Conservation (phyloP, 257 asterid genomes). For the Scutellaria galericulata region DNA sequence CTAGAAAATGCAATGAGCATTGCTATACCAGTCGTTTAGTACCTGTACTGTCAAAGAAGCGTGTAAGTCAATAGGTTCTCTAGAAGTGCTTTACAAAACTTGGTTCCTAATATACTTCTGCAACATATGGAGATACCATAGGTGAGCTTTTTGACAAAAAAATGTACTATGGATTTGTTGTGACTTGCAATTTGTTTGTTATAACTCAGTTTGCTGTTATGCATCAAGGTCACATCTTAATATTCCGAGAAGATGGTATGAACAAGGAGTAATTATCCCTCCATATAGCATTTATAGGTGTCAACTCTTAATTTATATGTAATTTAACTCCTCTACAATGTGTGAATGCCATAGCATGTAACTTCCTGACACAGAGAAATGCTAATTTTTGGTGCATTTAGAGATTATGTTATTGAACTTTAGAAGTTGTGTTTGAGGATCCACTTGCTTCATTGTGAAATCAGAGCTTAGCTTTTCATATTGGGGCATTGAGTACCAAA, state of each 20-base stretch:
- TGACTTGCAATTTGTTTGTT: slow-evolving; percentile 22
- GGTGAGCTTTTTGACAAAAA: slow-evolving; percentile 10
- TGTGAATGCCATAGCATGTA: slow-evolving; percentile 22
- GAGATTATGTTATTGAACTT: slow-evolving; percentile 6
- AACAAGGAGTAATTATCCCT: slow-evolving; percentile 19
- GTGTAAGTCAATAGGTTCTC: slow-evolving; percentile 54
- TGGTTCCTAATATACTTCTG: slow-evolving; percentile 15
- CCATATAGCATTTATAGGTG: slow-evolving; percentile 22
- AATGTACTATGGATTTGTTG: slow-evolving; percentile 7
- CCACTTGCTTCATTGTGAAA: background rate
- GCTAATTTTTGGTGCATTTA: slow-evolving; percentile 21
- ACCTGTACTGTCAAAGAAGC: slow-evolving; percentile 83
- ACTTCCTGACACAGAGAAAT: slow-evolving; percentile 21
- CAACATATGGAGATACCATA: slow-evolving; percentile 18
- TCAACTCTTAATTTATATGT: slow-evolving; percentile 22
- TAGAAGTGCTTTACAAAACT: background rate
- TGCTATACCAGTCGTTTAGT: slow-evolving; percentile 76
- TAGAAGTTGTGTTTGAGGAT: slow-evolving; percentile 1
- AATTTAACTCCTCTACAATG: slow-evolving; percentile 7
- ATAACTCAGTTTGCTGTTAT: slow-evolving; percentile 15
- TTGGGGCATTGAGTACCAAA: slow-evolving; percentile 18
- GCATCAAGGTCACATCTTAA: slow-evolving; percentile 18
- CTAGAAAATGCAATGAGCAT: slow-evolving; percentile 87
- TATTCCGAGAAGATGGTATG: slow-evolving; percentile 24
- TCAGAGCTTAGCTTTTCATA: slow-evolving; percentile 6